Conservation (phyloP, 164 flowering plant species). For the Stephania japonica region DNA sequence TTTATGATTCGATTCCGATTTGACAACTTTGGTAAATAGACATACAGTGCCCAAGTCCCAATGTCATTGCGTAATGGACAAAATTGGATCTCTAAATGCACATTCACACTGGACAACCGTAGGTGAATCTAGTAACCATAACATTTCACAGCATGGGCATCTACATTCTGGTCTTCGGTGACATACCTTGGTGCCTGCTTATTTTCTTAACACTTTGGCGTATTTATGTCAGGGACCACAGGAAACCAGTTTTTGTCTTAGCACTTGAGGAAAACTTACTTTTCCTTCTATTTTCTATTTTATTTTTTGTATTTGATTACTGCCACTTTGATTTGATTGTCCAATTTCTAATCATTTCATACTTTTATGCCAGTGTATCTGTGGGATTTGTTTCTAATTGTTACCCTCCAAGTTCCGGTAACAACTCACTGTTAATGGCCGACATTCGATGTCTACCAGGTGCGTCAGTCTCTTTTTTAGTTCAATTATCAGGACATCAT, state of each 20-base stretch:
- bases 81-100: no score
- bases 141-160: no score
- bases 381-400: conserved; percentile 74
- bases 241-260: not conserved
- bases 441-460: conserved; percentile 96
- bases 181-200: not conserved
- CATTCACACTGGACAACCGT: no score
- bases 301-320: not conserved
- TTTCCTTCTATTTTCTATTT: not conserved
- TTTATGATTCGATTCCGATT: no score
- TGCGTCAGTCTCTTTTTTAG: conserved; percentile 26
- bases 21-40: no score
- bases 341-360: conserved; percentile 10
- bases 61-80: no score
- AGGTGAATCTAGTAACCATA: no score
- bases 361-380: conserved; percentile 53
- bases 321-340: conserved; percentile 4
- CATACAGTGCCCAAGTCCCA: no score
- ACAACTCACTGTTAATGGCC: conserved; percentile 70
- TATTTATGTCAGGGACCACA: not conserved
- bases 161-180: not conserved
- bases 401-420: conserved; percentile 48
- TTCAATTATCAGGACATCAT: conserved; percentile 5
- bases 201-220: not conserved
- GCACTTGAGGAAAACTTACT: not conserved